Evolutionary conservation across 148 eudicot genomes (phyloP), one percentile per base, ranked within the genome.

Genomic region (Rhododendron molle): DNA sequence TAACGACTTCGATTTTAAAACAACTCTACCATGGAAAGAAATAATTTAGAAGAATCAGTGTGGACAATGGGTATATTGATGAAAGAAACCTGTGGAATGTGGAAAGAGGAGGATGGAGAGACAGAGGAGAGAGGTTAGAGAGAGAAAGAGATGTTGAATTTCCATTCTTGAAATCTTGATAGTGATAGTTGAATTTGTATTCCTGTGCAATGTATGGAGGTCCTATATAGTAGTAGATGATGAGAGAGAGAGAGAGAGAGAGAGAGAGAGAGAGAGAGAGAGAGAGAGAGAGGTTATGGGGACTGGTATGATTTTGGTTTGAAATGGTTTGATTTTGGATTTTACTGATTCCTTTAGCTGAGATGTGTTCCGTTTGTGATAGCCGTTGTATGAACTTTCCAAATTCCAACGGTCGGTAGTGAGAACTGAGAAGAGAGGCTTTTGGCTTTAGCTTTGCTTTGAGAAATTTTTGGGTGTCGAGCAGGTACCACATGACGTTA

Each of bases 11-110:
- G 13, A 71, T 71, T 26, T 26, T 11, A 28, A 30, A 28, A 71
- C 10, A 34, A 5, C 43, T 28, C 28, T 76, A 76, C 72, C 6
- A 76, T 76, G 14, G 80, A 76, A 36, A 76, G 49, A 46, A 78
- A 11, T 8, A 0, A 54, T 13, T 15, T 23, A 10, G 40, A 28
- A 15, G 83, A 76, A 58, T 28, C 30, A 12, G 10, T 47, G 21
- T 2, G 1, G 6, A 23, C n/a, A 78, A 47, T 9, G 47, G 47
- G 21, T 23, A 23, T 5, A 23, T 5, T 18, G n/a, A 81, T 26
- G 46, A 83, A 58, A 86, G 46, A 83, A 73, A 86, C 88, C 88
- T 81, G 85, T 88, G 77, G 78, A 81, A 44, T 84, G 80, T 67
- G 87, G 23, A 40, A 44, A 56, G 43, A 58, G n/a, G 43, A 58